A percentile compares a stretch with the other conserved stretches of the same genome.
phyloP scores from a whole-genome alignment of 345 rosid species.

The Acer negundo region DNA sequence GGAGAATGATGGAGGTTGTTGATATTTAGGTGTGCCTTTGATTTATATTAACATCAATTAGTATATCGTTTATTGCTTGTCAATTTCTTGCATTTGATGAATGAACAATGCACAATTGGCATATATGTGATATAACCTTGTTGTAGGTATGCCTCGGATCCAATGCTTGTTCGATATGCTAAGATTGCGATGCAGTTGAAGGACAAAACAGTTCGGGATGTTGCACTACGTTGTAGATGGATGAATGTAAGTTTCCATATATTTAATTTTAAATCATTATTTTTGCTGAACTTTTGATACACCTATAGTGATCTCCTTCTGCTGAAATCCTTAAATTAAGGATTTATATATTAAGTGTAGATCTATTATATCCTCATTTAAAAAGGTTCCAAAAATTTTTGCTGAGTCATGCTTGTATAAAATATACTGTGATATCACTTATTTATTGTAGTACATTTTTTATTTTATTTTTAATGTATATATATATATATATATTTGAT shows the following conservation, averaged over 20 bases:
- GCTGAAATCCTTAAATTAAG: not conserved
- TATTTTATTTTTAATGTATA: no score
- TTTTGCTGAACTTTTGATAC: not conserved
- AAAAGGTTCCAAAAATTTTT: no score
- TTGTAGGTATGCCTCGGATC: conserved; percentile 61
- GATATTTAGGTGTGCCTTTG: not conserved
- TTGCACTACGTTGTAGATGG: conserved; percentile 84
- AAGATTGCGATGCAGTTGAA: conserved; percentile 79
- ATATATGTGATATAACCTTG: not conserved
- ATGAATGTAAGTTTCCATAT: conserved; percentile 56
- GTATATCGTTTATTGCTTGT: not conserved
- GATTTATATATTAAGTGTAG: not conserved
- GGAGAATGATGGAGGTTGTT: not conserved
- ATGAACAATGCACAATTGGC: not conserved
- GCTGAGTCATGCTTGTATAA: no score
- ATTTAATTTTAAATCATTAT: not conserved
- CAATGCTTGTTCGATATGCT: conserved; percentile 65
- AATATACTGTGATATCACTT: not conserved
- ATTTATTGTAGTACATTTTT: not conserved
- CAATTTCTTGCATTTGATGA: not conserved
- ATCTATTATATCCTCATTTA: no score
- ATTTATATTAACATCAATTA: not conserved
- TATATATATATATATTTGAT: no score
- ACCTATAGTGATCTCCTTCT: not conserved
- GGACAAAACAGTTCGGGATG: conserved; percentile 81